Base-by-base conservation (phyloP, 352 stramenopile genomes). In the Pythium vanterpoolii region DNA sequence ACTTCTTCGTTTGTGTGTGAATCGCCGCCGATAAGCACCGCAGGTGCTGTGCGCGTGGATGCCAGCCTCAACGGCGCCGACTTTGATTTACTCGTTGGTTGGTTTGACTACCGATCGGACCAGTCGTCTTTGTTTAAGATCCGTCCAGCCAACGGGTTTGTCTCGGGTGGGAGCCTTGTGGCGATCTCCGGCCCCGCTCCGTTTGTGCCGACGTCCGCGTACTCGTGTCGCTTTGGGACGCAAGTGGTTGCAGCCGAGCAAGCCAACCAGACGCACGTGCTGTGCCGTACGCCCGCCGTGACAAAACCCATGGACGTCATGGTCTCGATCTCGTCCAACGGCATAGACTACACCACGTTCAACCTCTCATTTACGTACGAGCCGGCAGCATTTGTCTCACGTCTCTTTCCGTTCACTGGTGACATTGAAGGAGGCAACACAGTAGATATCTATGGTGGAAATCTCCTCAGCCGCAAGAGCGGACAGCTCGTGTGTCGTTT, bases 401-500 rank as follows among this genome's bases (percentile, higher is more conserved):
- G 64, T 0, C 76, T 95, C 40, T 76, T 78, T 30, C 87, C 85
- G 13, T 63, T 71, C 6, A 86, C 75, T 47, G 87, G 87, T 4
- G 73, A 89, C 46, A 68, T 90, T 16, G 72, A 75, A 45, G 85
- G 85, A 14, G 79, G 83, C 3, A 71, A 77, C 24, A 39, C 69
- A 7, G 71, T 95, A 0, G 57, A 77, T 10, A 44, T 95, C 10
- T 65, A 73, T 9, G 87, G 87, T n/a, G 85, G 76, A 0, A 72
- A 74, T 28, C 93, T 95, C 42, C 56, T 56, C 18, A 63, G 66
- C 40, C 72, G 70, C 3, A 73, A 74, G 26, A 58, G 62, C 18
- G 56, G 81, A 18, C 56, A 74, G 5, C 49, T 96, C 9, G 30
- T 69, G 4, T 98, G 93, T 68, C 81, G 87, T 13, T 98, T 98